phyloP scores from a whole-genome alignment of 495 filamentous ascomycete genomes.

The Aeminium ludgeri region DNA sequence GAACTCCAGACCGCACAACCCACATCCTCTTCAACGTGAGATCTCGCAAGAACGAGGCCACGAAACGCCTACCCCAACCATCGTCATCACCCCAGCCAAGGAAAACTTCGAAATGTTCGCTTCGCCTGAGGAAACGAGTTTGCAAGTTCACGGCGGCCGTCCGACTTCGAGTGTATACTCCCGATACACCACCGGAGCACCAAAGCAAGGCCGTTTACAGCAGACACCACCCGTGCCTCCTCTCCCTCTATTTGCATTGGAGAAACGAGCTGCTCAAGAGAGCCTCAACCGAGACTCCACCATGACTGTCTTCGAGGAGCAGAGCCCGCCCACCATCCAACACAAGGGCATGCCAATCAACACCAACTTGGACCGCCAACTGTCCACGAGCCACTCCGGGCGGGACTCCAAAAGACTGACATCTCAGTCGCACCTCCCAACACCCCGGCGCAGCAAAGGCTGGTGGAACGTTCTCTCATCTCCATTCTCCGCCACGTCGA shows the following conservation, averaged over 20 bases:
- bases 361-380: neutral
- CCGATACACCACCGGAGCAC: slow-evolving; percentile 31
- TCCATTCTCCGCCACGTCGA: slow-evolving; percentile 34
- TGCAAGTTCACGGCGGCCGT: slow-evolving; percentile 19
- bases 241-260: slow-evolving; percentile 32
- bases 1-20: slow-evolving; percentile 28
- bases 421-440: slow-evolving; percentile 19
- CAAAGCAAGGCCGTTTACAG: slow-evolving; percentile 17
- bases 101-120: slow-evolving; percentile 39
- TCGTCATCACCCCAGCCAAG: slow-evolving; percentile 49
- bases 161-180: slow-evolving; percentile 55
- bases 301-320: slow-evolving; percentile 20
- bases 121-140: slow-evolving; percentile 23
- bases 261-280: neutral
- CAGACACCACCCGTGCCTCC: slow-evolving; percentile 45
- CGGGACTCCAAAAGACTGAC: too few species aligned
- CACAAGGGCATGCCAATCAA: too few species aligned
- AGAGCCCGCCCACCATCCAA: too few species aligned
- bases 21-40: neutral
- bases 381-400: too few species aligned
- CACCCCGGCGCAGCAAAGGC: slow-evolving; percentile 47
- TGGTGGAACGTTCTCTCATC: slow-evolving; percentile 85
- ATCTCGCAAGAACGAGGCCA: neutral
- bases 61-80: slow-evolving; percentile 36
- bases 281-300: slow-evolving; percentile 10